These are phyloP conservation scores for Fusarium stilboides DNA, from an alignment of 2,329 filamentous ascomycete genomes.

Conservation along the genomic window DNA sequence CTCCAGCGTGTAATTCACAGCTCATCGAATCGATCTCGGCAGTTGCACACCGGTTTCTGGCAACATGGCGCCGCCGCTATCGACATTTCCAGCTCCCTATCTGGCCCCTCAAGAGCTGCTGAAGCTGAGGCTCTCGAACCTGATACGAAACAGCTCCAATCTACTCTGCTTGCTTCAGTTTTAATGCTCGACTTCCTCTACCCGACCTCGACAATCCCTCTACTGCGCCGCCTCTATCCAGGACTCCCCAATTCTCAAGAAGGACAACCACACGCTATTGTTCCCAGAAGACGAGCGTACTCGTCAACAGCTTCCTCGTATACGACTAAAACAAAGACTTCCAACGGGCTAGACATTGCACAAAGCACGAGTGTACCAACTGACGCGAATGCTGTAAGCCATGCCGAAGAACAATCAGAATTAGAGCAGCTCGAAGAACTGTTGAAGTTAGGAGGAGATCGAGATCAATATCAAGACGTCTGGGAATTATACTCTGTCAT, in stretches of 20 bases:
- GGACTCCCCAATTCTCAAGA: conserved; percentile 46
- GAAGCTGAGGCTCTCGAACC: conserved; percentile 42
- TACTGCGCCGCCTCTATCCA: conserved; percentile 60
- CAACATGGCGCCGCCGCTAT: conserved; percentile 67
- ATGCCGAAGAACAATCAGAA: background rate
- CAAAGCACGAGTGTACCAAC: background rate
- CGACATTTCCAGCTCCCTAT: conserved; percentile 63
- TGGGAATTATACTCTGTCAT: conserved; percentile 62
- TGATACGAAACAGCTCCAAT: conserved; percentile 46
- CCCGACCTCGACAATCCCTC: conserved; percentile 61
- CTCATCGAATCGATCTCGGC: conserved; percentile 58
- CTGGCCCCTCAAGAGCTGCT: conserved; percentile 51
- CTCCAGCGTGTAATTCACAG: conserved; percentile 67
- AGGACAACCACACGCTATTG: conserved; percentile 20
- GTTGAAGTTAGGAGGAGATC: conserved; percentile 45
- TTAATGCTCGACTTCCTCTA: conserved; percentile 72
- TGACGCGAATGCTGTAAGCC: background rate
- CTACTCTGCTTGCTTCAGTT: conserved; percentile 60
- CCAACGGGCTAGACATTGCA: background rate
- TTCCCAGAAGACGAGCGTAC: conserved; percentile 48
- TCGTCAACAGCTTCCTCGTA: conserved; percentile 45
- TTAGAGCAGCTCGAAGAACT: conserved; percentile 36
- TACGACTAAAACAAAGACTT: conserved; percentile 3
- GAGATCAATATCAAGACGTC: conserved; percentile 56
- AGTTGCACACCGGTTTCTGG: conserved; percentile 68